A percentile compares a stretch with the other conserved stretches of the same genome.
phyloP scores from a whole-genome alignment of 2,329 filamentous ascomycete genomes.

The Myriangium duriaei region DNA sequence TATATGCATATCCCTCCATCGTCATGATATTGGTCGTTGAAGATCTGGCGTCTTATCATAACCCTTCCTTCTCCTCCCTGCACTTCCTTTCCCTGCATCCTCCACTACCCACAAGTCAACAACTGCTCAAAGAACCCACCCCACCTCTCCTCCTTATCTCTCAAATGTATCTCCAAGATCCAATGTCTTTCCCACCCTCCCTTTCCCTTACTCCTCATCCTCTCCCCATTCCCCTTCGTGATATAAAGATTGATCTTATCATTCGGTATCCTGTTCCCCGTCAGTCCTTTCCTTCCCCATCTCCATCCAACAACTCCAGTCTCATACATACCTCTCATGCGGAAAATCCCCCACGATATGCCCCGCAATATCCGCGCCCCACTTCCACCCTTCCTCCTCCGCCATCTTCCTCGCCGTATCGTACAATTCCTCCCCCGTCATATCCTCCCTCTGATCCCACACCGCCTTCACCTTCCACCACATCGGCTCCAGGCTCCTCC shows the following conservation, averaged over 20 bases:
- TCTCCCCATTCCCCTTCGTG: slow-evolving; percentile 30
- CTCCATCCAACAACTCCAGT: no score
- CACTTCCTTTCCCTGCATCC: not conserved
- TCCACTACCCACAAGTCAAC: slow-evolving; percentile 10
- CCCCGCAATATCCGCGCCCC: slow-evolving; percentile 34
- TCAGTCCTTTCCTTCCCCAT: no score
- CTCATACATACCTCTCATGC: no score
- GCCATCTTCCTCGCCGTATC: slow-evolving; percentile 24
- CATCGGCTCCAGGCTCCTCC: slow-evolving; percentile 35
- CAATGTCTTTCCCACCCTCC: slow-evolving; percentile 35
- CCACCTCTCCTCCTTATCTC: slow-evolving; percentile 26
- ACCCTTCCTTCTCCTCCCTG: no score
- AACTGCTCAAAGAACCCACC: slow-evolving; percentile 33
- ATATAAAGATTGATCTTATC: slow-evolving; percentile 36
- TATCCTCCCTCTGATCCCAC: slow-evolving; percentile 28
- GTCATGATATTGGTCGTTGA: no score
- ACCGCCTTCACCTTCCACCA: slow-evolving; percentile 34
- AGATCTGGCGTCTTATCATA: no score
- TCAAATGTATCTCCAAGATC: slow-evolving; percentile 40
- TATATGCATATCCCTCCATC: no score
- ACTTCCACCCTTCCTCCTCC: slow-evolving; percentile 30
- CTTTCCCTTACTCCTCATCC: slow-evolving; percentile 28
- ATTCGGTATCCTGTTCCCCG: slow-evolving; percentile 38
- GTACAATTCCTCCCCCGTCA: slow-evolving; percentile 39
- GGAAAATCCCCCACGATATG: slow-evolving; percentile 41